A percentile compares a stretch with the other conserved stretches of the same genome.
Conservation (phyloP, 805 yeast genomes). For the Barnettozyma siamensis region DNA sequence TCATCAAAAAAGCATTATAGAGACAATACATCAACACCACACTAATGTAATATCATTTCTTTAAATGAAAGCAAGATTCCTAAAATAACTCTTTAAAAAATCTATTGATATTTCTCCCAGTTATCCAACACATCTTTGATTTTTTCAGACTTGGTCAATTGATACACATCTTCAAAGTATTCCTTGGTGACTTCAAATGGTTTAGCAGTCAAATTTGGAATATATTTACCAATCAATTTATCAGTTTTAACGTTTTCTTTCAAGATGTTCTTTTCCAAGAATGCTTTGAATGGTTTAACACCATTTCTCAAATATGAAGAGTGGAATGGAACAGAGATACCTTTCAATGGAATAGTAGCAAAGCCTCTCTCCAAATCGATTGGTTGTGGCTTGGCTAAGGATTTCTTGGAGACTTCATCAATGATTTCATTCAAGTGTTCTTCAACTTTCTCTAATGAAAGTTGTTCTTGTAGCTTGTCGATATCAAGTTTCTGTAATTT, state of each 20-base stretch:
- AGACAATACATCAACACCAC: slow-evolving; percentile 20
- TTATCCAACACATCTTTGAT: slow-evolving; percentile 85
- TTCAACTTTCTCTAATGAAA: slow-evolving; percentile 83
- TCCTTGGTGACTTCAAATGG: slow-evolving; percentile 96
- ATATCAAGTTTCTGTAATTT: slow-evolving; percentile 93
- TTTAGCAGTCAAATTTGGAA: slow-evolving; percentile 97
- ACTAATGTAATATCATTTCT: slow-evolving; percentile 10
- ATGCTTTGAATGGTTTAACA: slow-evolving; percentile 97
- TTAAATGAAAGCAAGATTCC: background rate
- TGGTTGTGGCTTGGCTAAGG: slow-evolving; percentile 90
- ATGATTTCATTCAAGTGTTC: slow-evolving; percentile 86
- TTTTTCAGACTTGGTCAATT: slow-evolving; percentile 85
- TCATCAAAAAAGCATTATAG: background rate
- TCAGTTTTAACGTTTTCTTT: slow-evolving; percentile 94
- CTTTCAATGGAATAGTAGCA: slow-evolving; percentile 96
- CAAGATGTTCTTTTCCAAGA: slow-evolving; percentile 92
- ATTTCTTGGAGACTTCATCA: slow-evolving; percentile 74
- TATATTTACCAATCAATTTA: slow-evolving; percentile 88
- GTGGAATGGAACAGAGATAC: slow-evolving; percentile 99
- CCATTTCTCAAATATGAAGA: slow-evolving; percentile 97
- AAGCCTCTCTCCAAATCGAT: slow-evolving; percentile 96
- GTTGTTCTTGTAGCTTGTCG: slow-evolving; percentile 73
- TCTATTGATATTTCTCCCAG: slow-evolving; percentile 78
- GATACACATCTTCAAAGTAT: slow-evolving; percentile 93
- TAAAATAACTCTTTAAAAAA: background rate